Percentiles rank a stretch among this genome's conserved stretches.
These are phyloP conservation scores for Westerdykella aurantiaca DNA, from an alignment of 2,329 filamentous ascomycete genomes.

Conservation along the genomic window DNA sequence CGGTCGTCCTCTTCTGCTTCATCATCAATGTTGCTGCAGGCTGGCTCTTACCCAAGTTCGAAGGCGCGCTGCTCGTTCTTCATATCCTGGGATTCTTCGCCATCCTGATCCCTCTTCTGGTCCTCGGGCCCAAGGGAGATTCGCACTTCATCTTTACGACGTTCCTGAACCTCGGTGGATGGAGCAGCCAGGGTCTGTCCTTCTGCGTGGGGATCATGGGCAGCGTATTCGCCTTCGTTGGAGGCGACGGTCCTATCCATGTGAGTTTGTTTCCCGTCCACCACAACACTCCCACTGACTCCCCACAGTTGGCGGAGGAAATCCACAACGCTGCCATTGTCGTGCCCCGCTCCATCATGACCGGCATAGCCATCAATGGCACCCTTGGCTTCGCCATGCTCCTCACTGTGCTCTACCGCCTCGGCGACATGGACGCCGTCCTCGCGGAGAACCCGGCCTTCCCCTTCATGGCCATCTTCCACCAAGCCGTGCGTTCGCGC, in stretches of 20 bases:
- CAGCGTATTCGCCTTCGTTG: constrained; percentile 31
- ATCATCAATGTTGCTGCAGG: constrained; percentile 43
- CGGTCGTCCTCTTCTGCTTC: constrained; percentile 36
- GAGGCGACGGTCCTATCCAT: constrained; percentile 34
- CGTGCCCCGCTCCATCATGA: constrained; percentile 35
- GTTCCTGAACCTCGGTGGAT: constrained; percentile 44
- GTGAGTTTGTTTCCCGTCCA: constrained; percentile 12
- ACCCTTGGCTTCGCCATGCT: constrained; percentile 34
- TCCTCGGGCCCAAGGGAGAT: constrained; percentile 37
- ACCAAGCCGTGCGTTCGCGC: constrained; percentile 11
- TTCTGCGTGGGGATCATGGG: constrained; percentile 37
- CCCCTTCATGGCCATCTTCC: constrained; percentile 47
- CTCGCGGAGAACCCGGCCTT: constrained; percentile 12
- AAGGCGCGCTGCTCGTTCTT: constrained; percentile 43
- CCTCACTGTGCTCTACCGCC: constrained; percentile 31
- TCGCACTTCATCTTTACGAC: constrained; percentile 41
- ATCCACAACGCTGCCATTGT: constrained; percentile 23
- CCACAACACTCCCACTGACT: constrained; percentile 4
- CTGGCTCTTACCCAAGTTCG: constrained; percentile 42
- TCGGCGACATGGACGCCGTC: constrained; percentile 30
- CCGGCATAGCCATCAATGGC: constrained; percentile 36
- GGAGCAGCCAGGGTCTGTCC: constrained; percentile 40
- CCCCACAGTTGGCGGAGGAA: constrained; percentile 24
- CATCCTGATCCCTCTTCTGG: constrained; percentile 43
- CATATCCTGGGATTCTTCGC: constrained; percentile 49